Evolutionary conservation across 768 basidiomycete genomes (phyloP).

Genomic region (Mycena pura): DNA sequence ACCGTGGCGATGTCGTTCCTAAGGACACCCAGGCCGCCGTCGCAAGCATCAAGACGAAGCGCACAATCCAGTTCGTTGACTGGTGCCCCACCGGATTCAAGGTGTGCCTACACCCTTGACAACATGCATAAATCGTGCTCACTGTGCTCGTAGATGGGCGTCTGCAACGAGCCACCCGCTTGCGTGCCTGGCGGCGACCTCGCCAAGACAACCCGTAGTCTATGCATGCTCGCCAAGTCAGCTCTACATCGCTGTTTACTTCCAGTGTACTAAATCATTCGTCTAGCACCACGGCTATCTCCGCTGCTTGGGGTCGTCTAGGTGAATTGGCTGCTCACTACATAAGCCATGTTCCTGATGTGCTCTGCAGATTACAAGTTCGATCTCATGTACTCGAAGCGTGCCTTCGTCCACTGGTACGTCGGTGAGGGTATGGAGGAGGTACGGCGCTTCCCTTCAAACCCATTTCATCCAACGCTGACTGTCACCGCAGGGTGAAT

Average conservation of each 20-base stretch:
- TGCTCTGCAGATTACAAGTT: constrained; percentile 85
- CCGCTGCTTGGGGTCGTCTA: constrained; percentile 91
- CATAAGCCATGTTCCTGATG: neutral
- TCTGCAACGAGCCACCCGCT: constrained; percentile 96
- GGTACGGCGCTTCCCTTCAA: constrained; percentile 39
- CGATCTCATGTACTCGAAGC: constrained; percentile 96
- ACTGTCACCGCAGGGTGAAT: constrained; percentile 73
- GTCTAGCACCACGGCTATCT: constrained; percentile 87
- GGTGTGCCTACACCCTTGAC: constrained; percentile 37
- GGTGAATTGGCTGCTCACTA: constrained; percentile 45
- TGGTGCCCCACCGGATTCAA: constrained; percentile 99
- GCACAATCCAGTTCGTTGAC: constrained; percentile 97
- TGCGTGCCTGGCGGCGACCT: constrained; percentile 93
- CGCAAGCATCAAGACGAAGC: constrained; percentile 94
- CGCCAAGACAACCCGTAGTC: constrained; percentile 90
- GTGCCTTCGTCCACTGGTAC: constrained; percentile 93
- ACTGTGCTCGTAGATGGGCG: constrained; percentile 73
- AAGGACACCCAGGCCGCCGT: constrained; percentile 96
- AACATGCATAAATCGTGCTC: constrained; percentile 20
- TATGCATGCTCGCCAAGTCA: constrained; percentile 96
- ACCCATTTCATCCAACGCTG: neutral
- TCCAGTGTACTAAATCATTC: neutral
- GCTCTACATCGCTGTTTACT: constrained; percentile 25
- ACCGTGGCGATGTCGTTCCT: constrained; percentile 96
- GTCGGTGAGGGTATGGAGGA: constrained; percentile 99